These are phyloP conservation scores for Anisodus tanguticus DNA, from an alignment of 257 asterid genomes.

Conservation along the genomic window DNA sequence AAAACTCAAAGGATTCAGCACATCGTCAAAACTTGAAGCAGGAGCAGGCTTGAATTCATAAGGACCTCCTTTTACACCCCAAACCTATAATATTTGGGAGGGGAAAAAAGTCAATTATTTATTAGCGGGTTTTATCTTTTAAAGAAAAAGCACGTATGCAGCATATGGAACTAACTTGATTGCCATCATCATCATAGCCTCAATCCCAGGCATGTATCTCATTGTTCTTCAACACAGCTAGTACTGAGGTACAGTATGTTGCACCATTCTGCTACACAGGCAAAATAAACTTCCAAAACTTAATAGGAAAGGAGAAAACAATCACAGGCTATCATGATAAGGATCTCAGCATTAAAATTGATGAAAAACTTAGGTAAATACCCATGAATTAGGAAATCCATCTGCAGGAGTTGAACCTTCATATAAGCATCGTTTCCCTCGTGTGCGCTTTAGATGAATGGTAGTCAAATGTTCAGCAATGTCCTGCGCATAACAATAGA, in stretches of 20 bases:
- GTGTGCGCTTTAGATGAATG: constrained; percentile 74
- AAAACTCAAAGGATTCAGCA: constrained; percentile 57
- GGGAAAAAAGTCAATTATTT: neutral
- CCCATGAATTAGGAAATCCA: constrained; percentile 75
- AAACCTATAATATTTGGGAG: constrained; percentile 58
- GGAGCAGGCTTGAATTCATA: constrained; percentile 93
- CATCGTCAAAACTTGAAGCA: constrained; percentile 65
- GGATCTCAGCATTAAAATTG: neutral
- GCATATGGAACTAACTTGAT: constrained; percentile 59
- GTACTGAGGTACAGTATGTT: constrained; percentile 48
- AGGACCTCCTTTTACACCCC: constrained; percentile 94
- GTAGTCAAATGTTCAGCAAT: constrained; percentile 97
- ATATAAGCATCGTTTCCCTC: constrained; percentile 90
- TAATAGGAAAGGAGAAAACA: constrained; percentile 22
- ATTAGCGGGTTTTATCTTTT: neutral
- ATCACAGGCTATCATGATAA: neutral
- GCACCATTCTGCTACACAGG: constrained; percentile 47
- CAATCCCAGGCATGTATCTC: constrained; percentile 93
- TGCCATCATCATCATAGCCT: constrained; percentile 85
- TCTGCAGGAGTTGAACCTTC: constrained; percentile 92
- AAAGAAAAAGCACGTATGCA: neutral
- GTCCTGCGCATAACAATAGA: constrained; percentile 58
- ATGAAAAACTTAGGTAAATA: constrained; percentile 28
- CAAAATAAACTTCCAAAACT: constrained; percentile 21
- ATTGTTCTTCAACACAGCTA: constrained; percentile 75